Conservation (phyloP, 305 asterid species). For the Stenogyne calaminthoides region DNA sequence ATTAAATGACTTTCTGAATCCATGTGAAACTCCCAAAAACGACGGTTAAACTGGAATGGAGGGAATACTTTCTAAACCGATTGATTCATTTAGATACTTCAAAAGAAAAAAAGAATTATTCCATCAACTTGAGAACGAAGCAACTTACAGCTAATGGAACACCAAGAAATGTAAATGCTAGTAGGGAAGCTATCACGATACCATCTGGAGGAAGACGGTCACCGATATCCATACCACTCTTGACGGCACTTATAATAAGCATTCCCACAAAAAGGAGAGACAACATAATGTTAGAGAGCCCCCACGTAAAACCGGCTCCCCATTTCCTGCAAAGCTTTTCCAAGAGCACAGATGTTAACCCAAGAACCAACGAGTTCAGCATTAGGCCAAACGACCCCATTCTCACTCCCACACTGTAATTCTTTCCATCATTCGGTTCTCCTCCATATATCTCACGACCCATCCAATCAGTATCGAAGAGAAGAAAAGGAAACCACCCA, state of each 20-base stretch:
- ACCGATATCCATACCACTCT: slow-evolving; percentile 45
- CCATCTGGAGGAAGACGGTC: slow-evolving; percentile 55
- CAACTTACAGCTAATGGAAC: slow-evolving; percentile 75
- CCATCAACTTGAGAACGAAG: slow-evolving; percentile 12
- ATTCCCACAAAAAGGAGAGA: slow-evolving; percentile 67
- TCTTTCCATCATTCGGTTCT: slow-evolving; percentile 68
- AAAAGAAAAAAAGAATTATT: neutral
- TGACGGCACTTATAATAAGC: slow-evolving; percentile 58
- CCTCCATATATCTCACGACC: slow-evolving; percentile 90
- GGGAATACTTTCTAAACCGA: neutral
- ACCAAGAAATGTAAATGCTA: slow-evolving; percentile 69
- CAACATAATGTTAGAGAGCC: slow-evolving; percentile 68
- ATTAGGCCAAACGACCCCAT: slow-evolving; percentile 78
- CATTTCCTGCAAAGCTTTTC: slow-evolving; percentile 82
- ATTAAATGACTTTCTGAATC: no score
- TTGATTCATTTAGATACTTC: neutral
- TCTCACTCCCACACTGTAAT: slow-evolving; percentile 69
- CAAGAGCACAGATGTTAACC: slow-evolving; percentile 76
- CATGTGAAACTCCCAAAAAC: no score
- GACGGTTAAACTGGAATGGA: no score
- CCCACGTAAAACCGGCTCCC: slow-evolving; percentile 92
- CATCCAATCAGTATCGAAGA: slow-evolving; percentile 90
- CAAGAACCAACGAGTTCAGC: slow-evolving; percentile 82
- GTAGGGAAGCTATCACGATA: slow-evolving; percentile 65
- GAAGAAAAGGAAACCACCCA: slow-evolving; percentile 85